A percentile compares a stretch with the other conserved stretches of the same genome.
Conservation (phyloP, 192 early-diverging fungal species). For the Entrophospora sp. region DNA sequence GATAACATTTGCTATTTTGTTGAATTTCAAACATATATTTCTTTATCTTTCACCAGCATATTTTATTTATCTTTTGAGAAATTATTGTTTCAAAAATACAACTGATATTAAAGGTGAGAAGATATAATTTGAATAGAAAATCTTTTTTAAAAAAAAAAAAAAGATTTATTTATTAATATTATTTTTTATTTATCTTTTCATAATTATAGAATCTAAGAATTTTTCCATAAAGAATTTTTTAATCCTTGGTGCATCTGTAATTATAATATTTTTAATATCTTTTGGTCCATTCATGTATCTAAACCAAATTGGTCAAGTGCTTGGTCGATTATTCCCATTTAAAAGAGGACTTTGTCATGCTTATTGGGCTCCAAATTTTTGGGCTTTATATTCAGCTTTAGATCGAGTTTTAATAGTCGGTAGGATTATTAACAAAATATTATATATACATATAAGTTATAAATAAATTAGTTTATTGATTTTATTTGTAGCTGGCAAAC, state of each 20-base stretch:
- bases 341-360: slow-evolving; percentile 94
- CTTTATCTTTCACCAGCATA: slow-evolving; percentile 86
- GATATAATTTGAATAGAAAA: no score
- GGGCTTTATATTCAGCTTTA: slow-evolving; percentile 80
- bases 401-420: slow-evolving; percentile 67
- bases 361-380: slow-evolving; percentile 96
- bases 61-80: slow-evolving; percentile 77
- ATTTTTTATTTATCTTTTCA: not conserved
- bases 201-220: not conserved
- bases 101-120: not conserved
- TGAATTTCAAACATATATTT: slow-evolving; percentile 98
- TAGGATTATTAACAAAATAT: slow-evolving; percentile 27
- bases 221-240: slow-evolving; percentile 41
- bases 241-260: slow-evolving; percentile 52
- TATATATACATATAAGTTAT: not conserved
- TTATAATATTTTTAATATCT: slow-evolving; percentile 65
- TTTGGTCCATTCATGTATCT: slow-evolving; percentile 72
- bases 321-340: slow-evolving; percentile 86
- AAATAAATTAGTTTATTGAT: not conserved
- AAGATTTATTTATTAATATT: not conserved
- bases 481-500: slow-evolving; percentile 26
- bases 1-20: slow-evolving; percentile 70
- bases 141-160: not conserved
- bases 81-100: slow-evolving; percentile 51
- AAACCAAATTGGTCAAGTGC: slow-evolving; percentile 68